Conservation (phyloP, 805 yeast genomes). For the Kurtzmaniella fragi region DNA sequence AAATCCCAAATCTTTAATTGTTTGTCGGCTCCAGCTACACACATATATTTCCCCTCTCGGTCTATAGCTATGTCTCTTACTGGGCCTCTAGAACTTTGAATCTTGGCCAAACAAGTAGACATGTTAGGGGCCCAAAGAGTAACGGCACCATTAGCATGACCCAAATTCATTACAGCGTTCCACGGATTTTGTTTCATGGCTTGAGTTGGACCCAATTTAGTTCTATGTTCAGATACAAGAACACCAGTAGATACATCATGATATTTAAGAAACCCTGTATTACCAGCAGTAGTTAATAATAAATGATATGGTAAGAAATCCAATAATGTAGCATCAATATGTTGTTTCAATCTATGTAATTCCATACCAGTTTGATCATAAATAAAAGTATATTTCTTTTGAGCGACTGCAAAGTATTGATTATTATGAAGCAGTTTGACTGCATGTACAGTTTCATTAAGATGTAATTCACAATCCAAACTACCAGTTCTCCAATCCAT, state of each 20-base stretch:
- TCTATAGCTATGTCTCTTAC: slow-evolving; percentile 80
- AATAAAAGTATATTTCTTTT: slow-evolving; percentile 87
- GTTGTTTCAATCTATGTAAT: slow-evolving; percentile 86
- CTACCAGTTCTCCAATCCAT: slow-evolving; percentile 93
- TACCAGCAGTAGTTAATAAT: slow-evolving; percentile 81
- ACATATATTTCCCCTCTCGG: slow-evolving; percentile 93
- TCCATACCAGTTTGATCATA: slow-evolving; percentile 91
- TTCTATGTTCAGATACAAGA: slow-evolving; percentile 75
- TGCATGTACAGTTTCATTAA: slow-evolving; percentile 86
- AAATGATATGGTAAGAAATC: slow-evolving; percentile 94
- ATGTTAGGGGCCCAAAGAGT: slow-evolving; percentile 91
- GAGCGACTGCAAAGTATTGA: slow-evolving; percentile 95
- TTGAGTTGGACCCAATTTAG: slow-evolving; percentile 86
- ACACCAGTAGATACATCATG: slow-evolving; percentile 95
- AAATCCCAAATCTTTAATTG: slow-evolving; percentile 90
- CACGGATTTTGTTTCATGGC: slow-evolving; percentile 89
- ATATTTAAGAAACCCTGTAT: slow-evolving; percentile 81
- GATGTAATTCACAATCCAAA: slow-evolving; percentile 73
- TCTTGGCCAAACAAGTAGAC: slow-evolving; percentile 77
- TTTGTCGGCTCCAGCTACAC: slow-evolving; percentile 83
- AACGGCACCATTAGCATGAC: slow-evolving; percentile 90
- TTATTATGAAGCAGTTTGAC: slow-evolving; percentile 89
- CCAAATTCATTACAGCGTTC: slow-evolving; percentile 92
- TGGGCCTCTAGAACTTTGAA: slow-evolving; percentile 82
- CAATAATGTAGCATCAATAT: slow-evolving; percentile 74